Base-by-base conservation (phyloP, 148 eudicot species). In the Pouteria glomerata region DNA sequence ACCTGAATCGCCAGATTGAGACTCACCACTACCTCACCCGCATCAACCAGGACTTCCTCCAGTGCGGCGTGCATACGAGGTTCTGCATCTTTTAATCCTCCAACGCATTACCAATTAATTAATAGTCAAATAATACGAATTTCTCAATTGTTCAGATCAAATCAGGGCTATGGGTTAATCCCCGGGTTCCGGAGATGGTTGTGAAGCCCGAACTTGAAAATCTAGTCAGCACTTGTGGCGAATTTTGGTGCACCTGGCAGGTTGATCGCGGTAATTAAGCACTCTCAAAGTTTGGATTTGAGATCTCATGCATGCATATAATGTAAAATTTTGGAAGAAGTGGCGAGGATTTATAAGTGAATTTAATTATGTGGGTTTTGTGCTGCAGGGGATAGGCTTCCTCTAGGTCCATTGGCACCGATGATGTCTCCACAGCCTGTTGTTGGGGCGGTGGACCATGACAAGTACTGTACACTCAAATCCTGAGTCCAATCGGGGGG, bases 161-260 rank as follows among this genome's bases (percentile, higher is more conserved):
- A 57, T 80, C 91, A 30, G 95, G 95, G 30, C 34, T 87, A 27
- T 85, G 86, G 89, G 76, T 89, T 57, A 83, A 70, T 56, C 95
- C 91, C 10, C 64, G 91, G 15, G 86, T 87, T 4, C 91, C 95
- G 1, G 95, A 87, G 79, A 69, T 85, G 70, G 48, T 83, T 18
- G 76, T 66, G 11, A 89, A 79, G 80, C 73, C 79, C 0, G 95
- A 87, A 60, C 87, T 89, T 14, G 74, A 77, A 14, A 79, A 74
- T 48, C 56, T 88, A 0, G 87, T 89, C 34, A 74, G 77, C 44
- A 88, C 85, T 10, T 90, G 86, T 58, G 96, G 96, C 39, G 88
- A 90, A 76, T 90, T 86, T 41, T 90, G 96, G 96, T 88, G 90
- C 83, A 88, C 92, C 2, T 90, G 96, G 92, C 96, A 89, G 70